Evolutionary conservation across 2,329 filamentous ascomycete species (phyloP).

Genomic region (Beauveria bassiana): DNA sequence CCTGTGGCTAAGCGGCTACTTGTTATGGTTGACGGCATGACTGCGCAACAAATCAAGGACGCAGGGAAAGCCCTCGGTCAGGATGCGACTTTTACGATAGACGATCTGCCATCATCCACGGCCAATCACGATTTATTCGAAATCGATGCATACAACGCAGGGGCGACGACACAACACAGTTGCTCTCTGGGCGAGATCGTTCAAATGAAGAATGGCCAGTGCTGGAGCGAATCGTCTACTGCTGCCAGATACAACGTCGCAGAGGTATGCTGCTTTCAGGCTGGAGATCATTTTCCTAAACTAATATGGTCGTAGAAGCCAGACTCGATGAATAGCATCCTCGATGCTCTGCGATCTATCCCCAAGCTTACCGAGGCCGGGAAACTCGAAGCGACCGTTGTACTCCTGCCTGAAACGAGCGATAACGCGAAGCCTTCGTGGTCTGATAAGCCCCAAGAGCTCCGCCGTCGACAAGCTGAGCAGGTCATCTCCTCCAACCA

Average conservation of each 20-base stretch:
- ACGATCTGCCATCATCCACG: constrained; percentile 34
- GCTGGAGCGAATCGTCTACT: constrained; percentile 37
- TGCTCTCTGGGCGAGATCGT: constrained; percentile 33
- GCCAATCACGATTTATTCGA: constrained; percentile 36
- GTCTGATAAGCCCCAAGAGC: constrained; percentile 33
- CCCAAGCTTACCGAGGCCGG: constrained; percentile 37
- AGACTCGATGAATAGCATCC: constrained; percentile 19
- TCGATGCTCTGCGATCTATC: constrained; percentile 39
- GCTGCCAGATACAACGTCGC: constrained; percentile 36
- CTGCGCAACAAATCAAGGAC: constrained; percentile 36
- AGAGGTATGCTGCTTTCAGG: constrained; percentile 27
- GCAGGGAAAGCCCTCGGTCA: constrained; percentile 29
- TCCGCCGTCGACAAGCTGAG: constrained; percentile 43
- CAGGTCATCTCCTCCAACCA: constrained; percentile 34
- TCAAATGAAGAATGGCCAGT: constrained; percentile 35
- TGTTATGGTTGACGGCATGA: constrained; percentile 51
- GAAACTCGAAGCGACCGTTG: constrained; percentile 47
- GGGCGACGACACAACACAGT: constrained; percentile 26
- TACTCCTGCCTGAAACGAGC: constrained; percentile 45
- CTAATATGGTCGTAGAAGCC: constrained; percentile 28
- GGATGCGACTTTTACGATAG: constrained; percentile 41
- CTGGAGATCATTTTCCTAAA: background rate
- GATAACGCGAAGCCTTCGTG: constrained; percentile 31
- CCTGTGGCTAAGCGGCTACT: constrained; percentile 44
- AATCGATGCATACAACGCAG: constrained; percentile 32